A percentile compares a stretch with the other conserved stretches of the same genome.
Conservation (phyloP, 768 basidiomycete species). For the Mycena haematopus region DNA sequence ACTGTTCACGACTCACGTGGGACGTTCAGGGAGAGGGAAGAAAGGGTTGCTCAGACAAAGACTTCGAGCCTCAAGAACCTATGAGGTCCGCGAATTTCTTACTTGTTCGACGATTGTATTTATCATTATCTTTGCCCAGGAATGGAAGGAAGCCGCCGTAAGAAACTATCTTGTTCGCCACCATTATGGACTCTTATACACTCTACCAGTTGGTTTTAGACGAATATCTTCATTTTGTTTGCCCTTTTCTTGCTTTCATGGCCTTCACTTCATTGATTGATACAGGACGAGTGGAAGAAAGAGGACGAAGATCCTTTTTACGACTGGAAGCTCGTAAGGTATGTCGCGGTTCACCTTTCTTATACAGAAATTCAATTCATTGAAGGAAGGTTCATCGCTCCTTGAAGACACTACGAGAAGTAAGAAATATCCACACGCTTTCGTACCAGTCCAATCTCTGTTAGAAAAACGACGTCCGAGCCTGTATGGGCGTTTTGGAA, state of each 20-base stretch:
- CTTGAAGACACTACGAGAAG: constrained; percentile 67
- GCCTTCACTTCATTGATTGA: background rate
- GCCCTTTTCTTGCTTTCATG: background rate
- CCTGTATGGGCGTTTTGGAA: constrained; percentile 88
- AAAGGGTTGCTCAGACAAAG: constrained; percentile 80
- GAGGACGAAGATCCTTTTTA: constrained; percentile 89
- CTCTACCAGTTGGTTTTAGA: constrained; percentile 55
- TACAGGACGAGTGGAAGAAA: constrained; percentile 81
- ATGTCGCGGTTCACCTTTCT: too few species aligned
- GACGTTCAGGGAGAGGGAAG: constrained; percentile 75
- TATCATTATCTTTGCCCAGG: constrained; percentile 45
- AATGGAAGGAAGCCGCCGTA: constrained; percentile 88
- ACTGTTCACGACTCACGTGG: constrained; percentile 9
- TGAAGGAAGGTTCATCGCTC: constrained; percentile 76
- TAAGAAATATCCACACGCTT: background rate
- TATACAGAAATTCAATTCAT: too few species aligned
- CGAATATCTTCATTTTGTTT: constrained; percentile 72
- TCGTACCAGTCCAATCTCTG: background rate
- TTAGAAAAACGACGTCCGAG: constrained; percentile 76
- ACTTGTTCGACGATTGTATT: background rate
- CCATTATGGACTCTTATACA: background rate
- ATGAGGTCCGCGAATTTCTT: constrained; percentile 55
- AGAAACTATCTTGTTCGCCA: constrained; percentile 24
- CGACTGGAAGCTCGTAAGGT: constrained; percentile 82
- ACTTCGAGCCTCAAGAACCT: constrained; percentile 75